phyloP scores from a whole-genome alignment of 2,329 filamentous ascomycete species.

The Colletotrichum falcatum region DNA sequence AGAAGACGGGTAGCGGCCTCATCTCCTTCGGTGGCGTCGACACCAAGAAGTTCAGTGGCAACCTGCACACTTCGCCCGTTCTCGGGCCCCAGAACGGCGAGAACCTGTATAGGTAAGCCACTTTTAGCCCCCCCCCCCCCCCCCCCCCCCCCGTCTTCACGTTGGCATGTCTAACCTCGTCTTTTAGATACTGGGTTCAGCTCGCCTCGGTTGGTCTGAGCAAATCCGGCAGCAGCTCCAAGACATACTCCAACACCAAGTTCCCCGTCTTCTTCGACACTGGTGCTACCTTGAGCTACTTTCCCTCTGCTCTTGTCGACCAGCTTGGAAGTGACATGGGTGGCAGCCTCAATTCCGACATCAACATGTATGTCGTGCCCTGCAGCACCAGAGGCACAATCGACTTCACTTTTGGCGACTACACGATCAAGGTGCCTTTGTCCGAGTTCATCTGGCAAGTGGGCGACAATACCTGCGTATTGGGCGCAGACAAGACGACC shows the following conservation, averaged over 20 bases:
- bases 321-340: slow-evolving; percentile 58
- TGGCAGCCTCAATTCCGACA: slow-evolving; percentile 55
- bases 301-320: slow-evolving; percentile 68
- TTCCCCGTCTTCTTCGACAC: slow-evolving; percentile 70
- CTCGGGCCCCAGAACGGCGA: slow-evolving; percentile 46
- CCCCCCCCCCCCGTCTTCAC: too few relatives aligned
- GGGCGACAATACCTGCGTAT: slow-evolving; percentile 51
- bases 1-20: slow-evolving; percentile 45
- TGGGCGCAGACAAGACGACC: slow-evolving; percentile 60
- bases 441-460: slow-evolving; percentile 60
- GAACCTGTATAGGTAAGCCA: slow-evolving; percentile 41
- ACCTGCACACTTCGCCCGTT: slow-evolving; percentile 47
- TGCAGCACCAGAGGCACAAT: slow-evolving; percentile 57
- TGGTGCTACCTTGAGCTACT: slow-evolving; percentile 74
- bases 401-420: slow-evolving; percentile 62
- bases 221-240: slow-evolving; percentile 45
- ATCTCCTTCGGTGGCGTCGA: slow-evolving; percentile 61
- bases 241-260: slow-evolving; percentile 48
- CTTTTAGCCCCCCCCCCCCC: too few relatives aligned
- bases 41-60: slow-evolving; percentile 57
- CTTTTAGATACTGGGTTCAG: slow-evolving; percentile 56
- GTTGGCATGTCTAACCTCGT: not conserved
- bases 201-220: slow-evolving; percentile 53
- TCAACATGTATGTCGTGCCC: slow-evolving; percentile 62
- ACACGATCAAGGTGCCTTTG: slow-evolving; percentile 58